These are phyloP conservation scores for Suillus clintonianus DNA, from an alignment of 768 basidiomycete genomes.

Conservation along the genomic window DNA sequence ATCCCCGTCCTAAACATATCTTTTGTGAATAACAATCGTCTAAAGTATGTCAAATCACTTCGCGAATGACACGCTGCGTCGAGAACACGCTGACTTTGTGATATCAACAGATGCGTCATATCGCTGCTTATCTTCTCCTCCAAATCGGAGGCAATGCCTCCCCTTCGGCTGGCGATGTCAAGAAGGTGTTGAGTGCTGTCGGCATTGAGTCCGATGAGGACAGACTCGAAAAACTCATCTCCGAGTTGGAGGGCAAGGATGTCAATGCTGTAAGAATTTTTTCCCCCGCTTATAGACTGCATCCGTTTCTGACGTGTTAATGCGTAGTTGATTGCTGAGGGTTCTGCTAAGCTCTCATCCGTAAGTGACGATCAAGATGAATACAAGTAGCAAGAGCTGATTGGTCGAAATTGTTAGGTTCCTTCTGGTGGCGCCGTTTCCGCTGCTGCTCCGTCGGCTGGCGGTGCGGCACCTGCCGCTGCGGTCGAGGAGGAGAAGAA, in stretches of 20 bases:
- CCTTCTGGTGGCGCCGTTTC: conserved; percentile 88
- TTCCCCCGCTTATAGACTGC: background rate
- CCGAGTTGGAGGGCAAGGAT: conserved; percentile 91
- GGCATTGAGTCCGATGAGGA: conserved; percentile 88
- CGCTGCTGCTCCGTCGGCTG: conserved; percentile 49
- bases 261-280: conserved; percentile 62
- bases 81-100: conserved; percentile 3
- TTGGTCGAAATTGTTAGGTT: conserved; percentile 46
- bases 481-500: conserved; percentile 73
- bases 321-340: conserved; percentile 84
- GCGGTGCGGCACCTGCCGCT: conserved; percentile 48
- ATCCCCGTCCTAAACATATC: conserved; percentile 30
- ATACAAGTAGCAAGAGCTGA: background rate
- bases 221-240: conserved; percentile 78
- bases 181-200: conserved; percentile 80
- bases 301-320: background rate
- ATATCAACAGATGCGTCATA: conserved; percentile 72
- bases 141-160: conserved; percentile 89
- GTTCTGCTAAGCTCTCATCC: conserved; percentile 91
- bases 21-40: conserved; percentile 22
- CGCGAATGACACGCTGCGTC: background rate
- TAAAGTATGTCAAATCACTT: conserved; percentile 43
- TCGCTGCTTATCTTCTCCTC: conserved; percentile 98
- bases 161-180: conserved; percentile 86
- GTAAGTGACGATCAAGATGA: conserved; percentile 45